Conservation (phyloP, 495 filamentous ascomycete species). For the Cetradonia linearis region DNA sequence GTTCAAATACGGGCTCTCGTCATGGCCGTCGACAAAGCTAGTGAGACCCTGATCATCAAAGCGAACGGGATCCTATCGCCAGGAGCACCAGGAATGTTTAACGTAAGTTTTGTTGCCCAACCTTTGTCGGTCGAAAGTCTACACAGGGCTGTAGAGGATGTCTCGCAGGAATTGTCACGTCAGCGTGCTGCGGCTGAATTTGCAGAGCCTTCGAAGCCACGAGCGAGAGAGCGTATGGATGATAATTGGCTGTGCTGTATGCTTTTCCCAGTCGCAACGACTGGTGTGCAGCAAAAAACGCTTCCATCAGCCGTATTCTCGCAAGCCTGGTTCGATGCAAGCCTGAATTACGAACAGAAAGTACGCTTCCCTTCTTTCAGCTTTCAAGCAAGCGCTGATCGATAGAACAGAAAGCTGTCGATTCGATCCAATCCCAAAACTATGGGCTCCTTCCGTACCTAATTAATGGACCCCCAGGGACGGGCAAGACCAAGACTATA, state of each 20-base stretch:
- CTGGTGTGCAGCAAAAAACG: conserved; percentile 11
- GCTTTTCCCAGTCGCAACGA: conserved; percentile 14
- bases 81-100: conserved; percentile 5
- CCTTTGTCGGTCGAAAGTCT: conserved; percentile 9
- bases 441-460: conserved; percentile 30
- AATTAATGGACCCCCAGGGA: conserved; percentile 89
- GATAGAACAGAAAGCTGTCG: conserved; percentile 16
- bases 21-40: conserved; percentile 8
- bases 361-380: background rate
- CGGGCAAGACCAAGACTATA: conserved; percentile 69
- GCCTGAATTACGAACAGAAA: conserved; percentile 21
- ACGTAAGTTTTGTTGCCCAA: conserved; percentile 18
- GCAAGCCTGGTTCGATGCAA: conserved; percentile 16
- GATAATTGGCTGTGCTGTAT: conserved; percentile 14
- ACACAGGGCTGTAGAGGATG: conserved; percentile 15
- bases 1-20: conserved; percentile 18
- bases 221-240: background rate
- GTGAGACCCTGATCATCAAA: conserved; percentile 10
- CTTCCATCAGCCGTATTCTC: conserved; percentile 15
- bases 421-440: conserved; percentile 8
- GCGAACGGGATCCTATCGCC: conserved; percentile 8
- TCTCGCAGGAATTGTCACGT: background rate
- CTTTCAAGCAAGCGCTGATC: background rate
- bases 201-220: background rate
- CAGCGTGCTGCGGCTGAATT: background rate